Evolutionary conservation across 23 red algal species (phyloP).

Genomic region (Cyanidiococcus yangmingshanensis): DNA sequence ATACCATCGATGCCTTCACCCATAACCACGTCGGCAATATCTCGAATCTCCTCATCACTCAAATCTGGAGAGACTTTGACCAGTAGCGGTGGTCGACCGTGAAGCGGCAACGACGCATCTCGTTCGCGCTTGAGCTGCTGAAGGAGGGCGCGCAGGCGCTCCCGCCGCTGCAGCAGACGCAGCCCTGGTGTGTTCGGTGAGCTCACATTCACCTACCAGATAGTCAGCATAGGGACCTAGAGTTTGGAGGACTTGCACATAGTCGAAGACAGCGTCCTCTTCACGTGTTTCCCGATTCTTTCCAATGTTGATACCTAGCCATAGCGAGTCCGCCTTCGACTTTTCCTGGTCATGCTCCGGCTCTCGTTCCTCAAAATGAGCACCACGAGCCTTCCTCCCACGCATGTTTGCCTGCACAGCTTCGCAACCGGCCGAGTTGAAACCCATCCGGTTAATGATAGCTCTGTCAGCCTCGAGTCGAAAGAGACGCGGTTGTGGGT

Average conservation of each 20-base stretch:
- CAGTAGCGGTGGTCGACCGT: constrained; percentile 35
- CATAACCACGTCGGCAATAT: constrained; percentile 43
- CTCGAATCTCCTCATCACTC: constrained; percentile 42
- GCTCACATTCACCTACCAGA: constrained; percentile 85
- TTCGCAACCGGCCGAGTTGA: constrained; percentile 57
- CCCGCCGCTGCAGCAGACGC: constrained; percentile 44
- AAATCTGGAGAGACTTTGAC: constrained; percentile 90
- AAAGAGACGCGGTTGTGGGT: constrained; percentile 70
- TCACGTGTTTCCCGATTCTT: constrained; percentile 66
- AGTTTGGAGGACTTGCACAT: constrained; percentile 33
- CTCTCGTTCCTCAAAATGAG: background rate
- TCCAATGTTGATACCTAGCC: constrained; percentile 67
- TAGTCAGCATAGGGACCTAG: constrained; percentile 70
- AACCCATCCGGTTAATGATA: constrained; percentile 86
- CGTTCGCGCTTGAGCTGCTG: constrained; percentile 36
- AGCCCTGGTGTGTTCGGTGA: constrained; percentile 93
- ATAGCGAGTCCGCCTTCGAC: background rate
- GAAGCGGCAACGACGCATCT: constrained; percentile 22
- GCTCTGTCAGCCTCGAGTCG: constrained; percentile 54
- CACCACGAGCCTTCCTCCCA: background rate
- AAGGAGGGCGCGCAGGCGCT: constrained; percentile 33
- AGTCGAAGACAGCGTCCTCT: constrained; percentile 54
- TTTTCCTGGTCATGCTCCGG: constrained; percentile 26
- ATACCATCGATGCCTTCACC: constrained; percentile 67
- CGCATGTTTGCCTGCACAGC: constrained; percentile 22